Evolutionary conservation across 208 protist species (phyloP).

Genomic region (Acanthamoeba sp.): DNA sequence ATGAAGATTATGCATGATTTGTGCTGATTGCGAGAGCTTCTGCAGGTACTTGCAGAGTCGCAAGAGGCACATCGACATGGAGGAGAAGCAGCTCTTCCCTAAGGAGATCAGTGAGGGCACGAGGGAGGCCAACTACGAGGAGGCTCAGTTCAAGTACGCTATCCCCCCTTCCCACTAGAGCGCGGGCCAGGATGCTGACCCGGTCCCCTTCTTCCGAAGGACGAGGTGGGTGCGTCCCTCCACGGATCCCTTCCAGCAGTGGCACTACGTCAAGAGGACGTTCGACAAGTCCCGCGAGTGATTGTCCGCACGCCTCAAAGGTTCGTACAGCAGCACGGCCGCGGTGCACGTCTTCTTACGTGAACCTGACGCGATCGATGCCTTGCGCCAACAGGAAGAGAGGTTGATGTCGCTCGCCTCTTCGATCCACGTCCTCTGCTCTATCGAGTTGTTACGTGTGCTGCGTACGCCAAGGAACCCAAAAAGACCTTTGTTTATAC

Average conservation of each 20-base stretch:
- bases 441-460: no score
- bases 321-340: no score
- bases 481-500: no score
- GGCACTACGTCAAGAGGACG: slow-evolving; percentile 19
- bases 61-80: background rate
- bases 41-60: slow-evolving; percentile 4
- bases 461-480: no score
- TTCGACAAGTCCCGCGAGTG: slow-evolving; percentile 5
- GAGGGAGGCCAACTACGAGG: background rate
- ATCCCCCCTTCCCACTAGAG: no score
- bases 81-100: slow-evolving; percentile 10
- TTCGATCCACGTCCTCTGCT: no score
- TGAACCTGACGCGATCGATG: no score
- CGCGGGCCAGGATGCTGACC: background rate
- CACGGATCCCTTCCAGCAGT: slow-evolving; percentile 12
- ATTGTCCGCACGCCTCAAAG: background rate
- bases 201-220: background rate
- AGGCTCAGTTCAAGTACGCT: slow-evolving; percentile 4
- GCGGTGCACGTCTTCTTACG: background rate
- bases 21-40: background rate
- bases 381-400: no score
- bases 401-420: no score
- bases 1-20: background rate
- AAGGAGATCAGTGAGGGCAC: background rate
- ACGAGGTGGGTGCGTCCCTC: slow-evolving; percentile 58